Evolutionary conservation across 2,329 filamentous ascomycete genomes (phyloP), one percentile per base, ranked within the genome.

Genomic region (Aureobasidium sp.): DNA sequence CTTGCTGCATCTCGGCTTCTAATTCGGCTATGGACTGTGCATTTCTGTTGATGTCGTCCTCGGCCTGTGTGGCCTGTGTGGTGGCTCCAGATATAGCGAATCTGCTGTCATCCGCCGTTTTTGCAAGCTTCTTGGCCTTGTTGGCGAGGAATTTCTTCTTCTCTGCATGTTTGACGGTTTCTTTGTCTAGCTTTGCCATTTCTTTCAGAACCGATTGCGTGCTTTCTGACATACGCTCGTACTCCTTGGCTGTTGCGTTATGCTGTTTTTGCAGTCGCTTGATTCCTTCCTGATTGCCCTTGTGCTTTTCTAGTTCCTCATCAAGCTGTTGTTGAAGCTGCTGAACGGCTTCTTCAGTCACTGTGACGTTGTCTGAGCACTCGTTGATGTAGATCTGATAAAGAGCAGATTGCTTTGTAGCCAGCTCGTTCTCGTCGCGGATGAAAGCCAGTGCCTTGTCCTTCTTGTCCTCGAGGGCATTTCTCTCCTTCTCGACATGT

Each of bases 401-500:
- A 3, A 99, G 81, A 0, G 92, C 87, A 0, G 91, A 93, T 71
- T 97, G 90, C 75, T 97, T 97, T 69, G 88, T 81, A 0, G 87
- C 85, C 43, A 99, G 81, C 72, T 97, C 93, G 68, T 99, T 99
- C 72, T 99, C 94, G 67, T 97, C 91, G 27, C 85, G 86, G 65
- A 99, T 87, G 71, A 86, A 97, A 1, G 90, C 87, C 8, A 99
- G 77, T 0, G 94, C 95, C 74, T 92, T 92, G 72, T 97, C 88
- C 77, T 99, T 99, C 80, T 97, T 97, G 74, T 96, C 92, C 71
- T 97, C 94, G 2, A 99, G 83, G 52, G 86, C 82, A 67, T 89
- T 90, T 80, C 91, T 97, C 75, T 99, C 94, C 74, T 97, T 99
- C 74, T 99, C 94, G 0, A 99, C 94, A 70, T 97, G 93, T 75